A percentile compares a stretch with the other conserved stretches of the same genome.
Conservation (phyloP, 2,329 filamentous ascomycete genomes). For the Ceratocystis eucalypticola region DNA sequence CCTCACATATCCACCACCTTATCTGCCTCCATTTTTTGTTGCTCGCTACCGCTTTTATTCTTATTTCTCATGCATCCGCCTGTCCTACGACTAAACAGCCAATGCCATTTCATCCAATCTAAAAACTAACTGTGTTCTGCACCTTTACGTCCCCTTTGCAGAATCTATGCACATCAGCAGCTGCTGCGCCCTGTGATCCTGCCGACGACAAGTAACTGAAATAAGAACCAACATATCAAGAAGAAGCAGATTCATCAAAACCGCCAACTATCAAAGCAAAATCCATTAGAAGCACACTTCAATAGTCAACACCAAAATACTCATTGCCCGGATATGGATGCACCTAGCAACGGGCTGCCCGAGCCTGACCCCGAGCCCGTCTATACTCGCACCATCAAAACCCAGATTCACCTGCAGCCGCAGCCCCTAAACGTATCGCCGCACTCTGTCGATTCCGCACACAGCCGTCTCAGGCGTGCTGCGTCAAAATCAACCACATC, state of each 20-base stretch:
- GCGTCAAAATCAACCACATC: slow-evolving; percentile 7
- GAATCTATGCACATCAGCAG: slow-evolving; percentile 6
- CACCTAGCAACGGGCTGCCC: background rate
- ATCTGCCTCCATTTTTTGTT: too few relatives aligned
- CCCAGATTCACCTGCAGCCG: slow-evolving; percentile 10
- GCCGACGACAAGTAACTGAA: background rate
- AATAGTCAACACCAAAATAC: background rate
- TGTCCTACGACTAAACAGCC: background rate
- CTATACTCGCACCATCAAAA: slow-evolving; percentile 10
- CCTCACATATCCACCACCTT: too few relatives aligned
- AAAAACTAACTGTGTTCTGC: background rate
- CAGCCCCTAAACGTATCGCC: slow-evolving; percentile 9
- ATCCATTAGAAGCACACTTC: background rate
- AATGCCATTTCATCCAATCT: background rate
- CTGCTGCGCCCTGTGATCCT: slow-evolving; percentile 5
- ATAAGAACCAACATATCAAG: background rate
- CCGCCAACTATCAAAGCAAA: background rate
- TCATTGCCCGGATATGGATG: slow-evolving; percentile 4
- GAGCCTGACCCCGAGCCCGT: background rate
- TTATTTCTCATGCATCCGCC: background rate
- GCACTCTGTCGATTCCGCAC: slow-evolving; percentile 15
- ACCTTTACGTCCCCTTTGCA: background rate
- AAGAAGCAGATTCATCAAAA: background rate
- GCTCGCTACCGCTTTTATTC: background rate
- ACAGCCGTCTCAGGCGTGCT: slow-evolving; percentile 14